Conservation (phyloP, 1,284 basidiomycete genomes). For the Ceratobasidium sp. region DNA sequence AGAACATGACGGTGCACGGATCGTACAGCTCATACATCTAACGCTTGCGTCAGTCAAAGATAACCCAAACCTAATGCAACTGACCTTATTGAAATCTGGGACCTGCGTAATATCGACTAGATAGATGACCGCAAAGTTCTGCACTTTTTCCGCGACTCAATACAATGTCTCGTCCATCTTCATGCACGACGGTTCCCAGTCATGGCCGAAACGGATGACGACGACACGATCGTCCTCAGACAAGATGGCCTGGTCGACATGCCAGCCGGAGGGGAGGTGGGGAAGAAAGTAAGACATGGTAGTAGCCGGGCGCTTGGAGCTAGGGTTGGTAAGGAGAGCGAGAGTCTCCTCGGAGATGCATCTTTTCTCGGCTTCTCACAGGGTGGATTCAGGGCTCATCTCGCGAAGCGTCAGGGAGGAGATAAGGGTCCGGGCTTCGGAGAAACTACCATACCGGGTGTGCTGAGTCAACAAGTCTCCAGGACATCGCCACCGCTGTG, state of each 20-base stretch:
- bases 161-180: conserved; percentile 99
- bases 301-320: conserved; percentile 17
- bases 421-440: background rate
- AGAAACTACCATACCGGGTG: background rate
- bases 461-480: background rate
- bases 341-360: conserved; percentile 1
- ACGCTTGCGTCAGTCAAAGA: background rate
- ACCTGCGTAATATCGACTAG: conserved; percentile 96
- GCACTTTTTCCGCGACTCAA: conserved; percentile 92
- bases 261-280: conserved; percentile 95
- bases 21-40: conserved; percentile 97
- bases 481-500: background rate
- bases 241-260: conserved; percentile 97
- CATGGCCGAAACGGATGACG: conserved; percentile 95
- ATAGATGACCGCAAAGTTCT: conserved; percentile 98
- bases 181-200: conserved; percentile 97
- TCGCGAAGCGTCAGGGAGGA: background rate
- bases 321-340: conserved; percentile 21
- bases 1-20: conserved; percentile 97
- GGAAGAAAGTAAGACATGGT: conserved; percentile 79
- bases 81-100: conserved; percentile 98
- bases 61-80: conserved; percentile 51
- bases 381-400: background rate
- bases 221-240: conserved; percentile 98
- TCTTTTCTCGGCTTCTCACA: background rate